Percentiles rank a stretch among this genome's conserved stretches.
Conservation (phyloP, 2,329 filamentous ascomycete species). For the Lasiodiplodia sp. region DNA sequence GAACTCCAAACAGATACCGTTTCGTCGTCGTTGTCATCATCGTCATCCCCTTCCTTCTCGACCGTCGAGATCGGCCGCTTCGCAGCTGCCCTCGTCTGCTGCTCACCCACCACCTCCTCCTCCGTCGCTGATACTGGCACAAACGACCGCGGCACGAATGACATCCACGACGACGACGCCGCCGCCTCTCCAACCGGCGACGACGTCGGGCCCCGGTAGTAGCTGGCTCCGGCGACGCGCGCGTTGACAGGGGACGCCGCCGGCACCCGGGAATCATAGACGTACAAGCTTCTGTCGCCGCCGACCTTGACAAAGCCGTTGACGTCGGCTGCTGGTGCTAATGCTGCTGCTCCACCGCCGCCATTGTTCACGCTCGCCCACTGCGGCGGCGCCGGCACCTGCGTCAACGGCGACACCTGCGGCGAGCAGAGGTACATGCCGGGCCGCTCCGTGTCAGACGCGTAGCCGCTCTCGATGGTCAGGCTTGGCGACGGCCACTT, state of each 20-base stretch:
- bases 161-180: conserved; percentile 29
- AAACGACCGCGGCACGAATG: conserved; percentile 32
- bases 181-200: conserved; percentile 7
- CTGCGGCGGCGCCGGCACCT: conserved; percentile 28
- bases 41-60: conserved; percentile 29
- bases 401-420: conserved; percentile 47
- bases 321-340: background rate
- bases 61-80: conserved; percentile 36
- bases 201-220: conserved; percentile 13
- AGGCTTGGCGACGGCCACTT: too few relatives aligned
- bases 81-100: background rate
- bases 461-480: conserved; percentile 51
- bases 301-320: background rate
- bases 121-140: background rate
- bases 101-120: background rate
- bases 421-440: conserved; percentile 49
- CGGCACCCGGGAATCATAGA: background rate
- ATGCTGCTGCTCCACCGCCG: background rate
- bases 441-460: conserved; percentile 50
- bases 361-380: conserved; percentile 53
- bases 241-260: conserved; percentile 21
- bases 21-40: conserved; percentile 10
- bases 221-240: background rate
- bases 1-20: background rate
- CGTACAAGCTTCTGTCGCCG: background rate